Evolutionary conservation across 345 rosid species (phyloP), one percentile per base, ranked within the genome.

Genomic region (Linum tenue): DNA sequence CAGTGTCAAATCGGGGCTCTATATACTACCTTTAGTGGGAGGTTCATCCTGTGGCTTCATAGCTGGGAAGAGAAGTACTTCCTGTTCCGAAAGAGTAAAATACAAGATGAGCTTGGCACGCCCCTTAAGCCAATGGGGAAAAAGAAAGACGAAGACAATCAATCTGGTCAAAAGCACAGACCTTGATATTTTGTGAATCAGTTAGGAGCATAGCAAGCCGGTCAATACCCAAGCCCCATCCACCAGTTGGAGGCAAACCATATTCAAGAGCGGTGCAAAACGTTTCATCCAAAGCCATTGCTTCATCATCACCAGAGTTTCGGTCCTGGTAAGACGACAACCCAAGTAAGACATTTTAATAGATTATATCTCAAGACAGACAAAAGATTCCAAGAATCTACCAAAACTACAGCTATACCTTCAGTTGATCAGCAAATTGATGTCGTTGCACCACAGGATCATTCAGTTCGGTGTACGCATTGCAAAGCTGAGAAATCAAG

Each of bases 21-120:
- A 41, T 41, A 8, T 8, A 56, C 15, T 70, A 88, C 90, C 92
- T 88, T 78, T 83, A 2, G 76, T 70, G 1, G 90, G 55, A 35
- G 86, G 73, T 51, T 94, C 97, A 2, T 94, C 99, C 67, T 91
- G 97, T 50, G 97, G 99, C 73, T 85, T 91, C 99, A 94, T 94
- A 11, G 97, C 96, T 41, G 99, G 97, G 86, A 94, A 94, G 74
- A 94, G 88, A 64, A 94, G 83, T 56, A 94, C 99, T 79, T 94
- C 97, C 97, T 91, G 85, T 64, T 65, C 22, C 37, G n/a, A 56
- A 43, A 62, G 10, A 67, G 37, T 42, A 64, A 44, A 70, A 73
- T 48, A 68, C 39, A 62, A 17, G 14, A 16, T 67, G 7, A 74
- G 64, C 43, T 53, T 12, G 3, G 1, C 59, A 37, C 3, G 17